Evolutionary conservation across 768 basidiomycete genomes (phyloP).

Genomic region (Neoboletus brunneissimus): DNA sequence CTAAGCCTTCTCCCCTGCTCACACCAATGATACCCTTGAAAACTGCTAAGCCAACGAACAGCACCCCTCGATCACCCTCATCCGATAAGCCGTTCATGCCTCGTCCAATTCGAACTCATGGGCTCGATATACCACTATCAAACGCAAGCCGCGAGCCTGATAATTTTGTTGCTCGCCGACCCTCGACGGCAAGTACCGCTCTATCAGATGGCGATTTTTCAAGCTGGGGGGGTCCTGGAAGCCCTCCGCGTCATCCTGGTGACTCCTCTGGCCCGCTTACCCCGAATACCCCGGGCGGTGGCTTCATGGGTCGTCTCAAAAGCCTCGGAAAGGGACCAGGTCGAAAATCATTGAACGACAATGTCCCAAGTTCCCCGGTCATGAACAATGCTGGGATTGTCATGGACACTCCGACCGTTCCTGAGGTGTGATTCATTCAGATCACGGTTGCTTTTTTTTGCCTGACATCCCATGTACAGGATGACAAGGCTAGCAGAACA

Average conservation of each 20-base stretch:
- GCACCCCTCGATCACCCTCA: constrained; percentile 46
- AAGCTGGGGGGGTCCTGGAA: constrained; percentile 38
- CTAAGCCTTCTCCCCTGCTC: constrained; percentile 53
- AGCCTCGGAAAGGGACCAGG: constrained; percentile 63
- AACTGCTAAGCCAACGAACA: constrained; percentile 27
- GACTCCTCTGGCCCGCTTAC: constrained; percentile 39
- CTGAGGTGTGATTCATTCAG: constrained; percentile 25
- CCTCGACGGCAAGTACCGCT: constrained; percentile 40
- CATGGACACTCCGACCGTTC: constrained; percentile 13
- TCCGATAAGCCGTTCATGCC: constrained; percentile 31
- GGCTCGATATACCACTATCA: constrained; percentile 37
- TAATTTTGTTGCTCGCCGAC: constrained; percentile 52
- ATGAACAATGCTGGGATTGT: constrained; percentile 8
- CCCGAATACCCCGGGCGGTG: constrained; percentile 48
- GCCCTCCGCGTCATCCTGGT: constrained; percentile 30
- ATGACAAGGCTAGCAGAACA: constrained; percentile 39
- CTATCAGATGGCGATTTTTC: constrained; percentile 53
- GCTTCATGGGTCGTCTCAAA: constrained; percentile 79
- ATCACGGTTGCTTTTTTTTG: neutral
- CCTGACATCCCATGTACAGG: constrained; percentile 17
- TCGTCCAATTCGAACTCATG: constrained; percentile 42
- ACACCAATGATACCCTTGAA: constrained; percentile 57
- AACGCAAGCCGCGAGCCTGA: constrained; percentile 40
- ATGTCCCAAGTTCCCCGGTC: constrained; percentile 26
- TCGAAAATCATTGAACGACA: constrained; percentile 26